These are phyloP conservation scores for Gliomastix tumulicola DNA, from an alignment of 2,329 filamentous ascomycete species.

Conservation along the genomic window DNA sequence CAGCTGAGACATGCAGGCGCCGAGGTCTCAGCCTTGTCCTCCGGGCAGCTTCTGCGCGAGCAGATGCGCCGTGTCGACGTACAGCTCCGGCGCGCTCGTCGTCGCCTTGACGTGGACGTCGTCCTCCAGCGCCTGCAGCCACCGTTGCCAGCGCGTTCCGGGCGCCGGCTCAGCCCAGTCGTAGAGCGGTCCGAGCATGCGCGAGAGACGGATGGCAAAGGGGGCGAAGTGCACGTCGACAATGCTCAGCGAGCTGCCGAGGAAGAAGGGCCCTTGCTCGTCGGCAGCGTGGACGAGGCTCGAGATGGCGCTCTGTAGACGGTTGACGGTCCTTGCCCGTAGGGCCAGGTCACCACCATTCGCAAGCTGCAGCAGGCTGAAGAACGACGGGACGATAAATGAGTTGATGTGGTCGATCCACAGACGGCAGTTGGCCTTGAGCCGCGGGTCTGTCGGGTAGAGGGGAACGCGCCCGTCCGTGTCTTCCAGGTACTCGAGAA, in stretches of 20 bases:
- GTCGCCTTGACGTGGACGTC: slow-evolving; percentile 59
- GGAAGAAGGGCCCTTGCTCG: slow-evolving; percentile 62
- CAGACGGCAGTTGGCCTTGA: slow-evolving; percentile 66
- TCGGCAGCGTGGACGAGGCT: slow-evolving; percentile 39
- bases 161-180: slow-evolving; percentile 59
- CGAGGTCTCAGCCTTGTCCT: neutral
- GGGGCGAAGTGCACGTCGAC: slow-evolving; percentile 73
- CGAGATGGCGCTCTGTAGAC: slow-evolving; percentile 59
- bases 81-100: slow-evolving; percentile 51
- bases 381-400: slow-evolving; percentile 70
- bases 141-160: slow-evolving; percentile 58
- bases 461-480: slow-evolving; percentile 52
- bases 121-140: slow-evolving; percentile 63
- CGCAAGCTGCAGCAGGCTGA: slow-evolving; percentile 63
- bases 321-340: slow-evolving; percentile 21
- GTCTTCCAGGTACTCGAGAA: slow-evolving; percentile 87
- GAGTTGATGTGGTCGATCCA: slow-evolving; percentile 83
- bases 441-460: slow-evolving; percentile 56
- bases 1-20: too few species aligned
- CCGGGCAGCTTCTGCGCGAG: slow-evolving; percentile 10
- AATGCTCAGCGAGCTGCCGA: slow-evolving; percentile 41
- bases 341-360: slow-evolving; percentile 43
- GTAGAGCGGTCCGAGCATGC: slow-evolving; percentile 57
- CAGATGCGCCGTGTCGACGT: slow-evolving; percentile 53
- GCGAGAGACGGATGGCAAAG: slow-evolving; percentile 63